These are phyloP conservation scores for Heterobasidion occidentale DNA, from an alignment of 1,284 basidiomycete genomes.

Conservation along the genomic window DNA sequence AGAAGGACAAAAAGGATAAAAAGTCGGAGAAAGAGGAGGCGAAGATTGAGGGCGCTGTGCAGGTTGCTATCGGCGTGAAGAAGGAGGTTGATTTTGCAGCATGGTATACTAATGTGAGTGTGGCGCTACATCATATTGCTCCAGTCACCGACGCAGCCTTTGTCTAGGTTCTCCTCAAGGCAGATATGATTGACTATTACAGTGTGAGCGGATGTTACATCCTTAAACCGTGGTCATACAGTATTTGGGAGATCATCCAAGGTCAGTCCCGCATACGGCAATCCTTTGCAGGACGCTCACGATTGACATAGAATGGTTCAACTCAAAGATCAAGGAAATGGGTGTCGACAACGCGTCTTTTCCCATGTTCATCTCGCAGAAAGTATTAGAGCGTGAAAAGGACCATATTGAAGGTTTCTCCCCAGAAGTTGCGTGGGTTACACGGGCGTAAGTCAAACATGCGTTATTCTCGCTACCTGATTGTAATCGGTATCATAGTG, in stretches of 20 bases:
- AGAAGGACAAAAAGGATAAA: slow-evolving; percentile 25
- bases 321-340: slow-evolving; percentile 85
- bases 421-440: slow-evolving; percentile 99
- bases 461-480: not conserved
- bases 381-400: slow-evolving; percentile 94
- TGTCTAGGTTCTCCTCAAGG: slow-evolving; percentile 86
- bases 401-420: slow-evolving; percentile 99
- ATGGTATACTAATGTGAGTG: slow-evolving; percentile 84
- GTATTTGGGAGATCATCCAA: slow-evolving; percentile 96
- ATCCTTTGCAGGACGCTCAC: not conserved
- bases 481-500: slow-evolving; percentile 36
- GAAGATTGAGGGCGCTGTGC: slow-evolving; percentile 81
- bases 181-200: slow-evolving; percentile 99
- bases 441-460: slow-evolving; percentile 67
- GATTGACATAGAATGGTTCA: slow-evolving; percentile 74
- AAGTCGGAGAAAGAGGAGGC: slow-evolving; percentile 51
- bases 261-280: slow-evolving; percentile 29
- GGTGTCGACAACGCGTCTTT: slow-evolving; percentile 98
- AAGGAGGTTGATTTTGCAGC: slow-evolving; percentile 91
- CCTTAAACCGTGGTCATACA: slow-evolving; percentile 95
- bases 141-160: slow-evolving; percentile 2
- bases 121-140: not conserved
- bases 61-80: slow-evolving; percentile 90
- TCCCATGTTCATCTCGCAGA: slow-evolving; percentile 96
- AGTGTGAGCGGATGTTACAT: slow-evolving; percentile 99